phyloP scores from a whole-genome alignment of 495 filamentous ascomycete species.

The Elasticomyces elasticus region DNA sequence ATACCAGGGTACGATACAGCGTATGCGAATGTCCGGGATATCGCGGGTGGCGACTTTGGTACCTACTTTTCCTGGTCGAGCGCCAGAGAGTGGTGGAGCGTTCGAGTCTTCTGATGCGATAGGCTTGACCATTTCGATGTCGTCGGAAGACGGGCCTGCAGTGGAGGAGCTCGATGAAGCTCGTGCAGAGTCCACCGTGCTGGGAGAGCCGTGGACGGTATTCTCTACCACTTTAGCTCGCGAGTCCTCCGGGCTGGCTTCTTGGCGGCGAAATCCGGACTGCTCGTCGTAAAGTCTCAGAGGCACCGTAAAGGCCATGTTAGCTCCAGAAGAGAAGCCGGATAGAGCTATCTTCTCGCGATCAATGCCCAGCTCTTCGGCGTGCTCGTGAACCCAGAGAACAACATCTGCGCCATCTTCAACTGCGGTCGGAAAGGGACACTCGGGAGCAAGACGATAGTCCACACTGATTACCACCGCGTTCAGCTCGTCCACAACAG shows the following conservation, averaged over 20 bases:
- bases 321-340: slow-evolving; percentile 83
- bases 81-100: not conserved
- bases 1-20: slow-evolving; percentile 66
- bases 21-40: slow-evolving; percentile 35
- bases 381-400: slow-evolving; percentile 32
- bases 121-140: not conserved
- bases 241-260: not conserved
- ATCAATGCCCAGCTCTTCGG: slow-evolving; percentile 44
- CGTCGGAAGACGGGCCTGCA: slow-evolving; percentile 5
- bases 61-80: not conserved
- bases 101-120: not conserved
- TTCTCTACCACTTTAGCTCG: no score
- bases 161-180: slow-evolving; percentile 11
- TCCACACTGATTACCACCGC: slow-evolving; percentile 36
- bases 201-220: not conserved
- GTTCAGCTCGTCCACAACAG: slow-evolving; percentile 30
- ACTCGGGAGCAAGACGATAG: slow-evolving; percentile 35
- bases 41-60: not conserved
- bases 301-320: slow-evolving; percentile 72
- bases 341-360: slow-evolving; percentile 56
- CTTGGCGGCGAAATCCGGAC: slow-evolving; percentile 21
- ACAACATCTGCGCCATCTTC: slow-evolving; percentile 38
- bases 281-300: slow-evolving; percentile 49
- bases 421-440: slow-evolving; percentile 37
- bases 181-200: not conserved